These are phyloP conservation scores for Colletotrichum liaoningense DNA, from an alignment of 2,329 filamentous ascomycete species.

Conservation along the genomic window DNA sequence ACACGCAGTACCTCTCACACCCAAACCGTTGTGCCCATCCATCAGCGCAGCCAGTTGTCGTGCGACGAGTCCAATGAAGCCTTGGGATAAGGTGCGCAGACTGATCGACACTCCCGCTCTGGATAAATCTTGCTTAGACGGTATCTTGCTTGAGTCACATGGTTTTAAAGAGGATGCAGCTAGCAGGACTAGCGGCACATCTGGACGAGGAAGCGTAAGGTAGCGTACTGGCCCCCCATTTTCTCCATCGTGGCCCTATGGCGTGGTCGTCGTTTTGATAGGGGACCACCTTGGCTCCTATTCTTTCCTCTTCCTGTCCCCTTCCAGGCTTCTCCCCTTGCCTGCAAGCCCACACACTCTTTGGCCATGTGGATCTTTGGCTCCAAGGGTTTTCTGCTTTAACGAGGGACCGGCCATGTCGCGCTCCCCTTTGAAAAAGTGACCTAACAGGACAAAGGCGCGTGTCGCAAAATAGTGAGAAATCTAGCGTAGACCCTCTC, in stretches of 20 bases:
- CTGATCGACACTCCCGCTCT: constrained; percentile 28
- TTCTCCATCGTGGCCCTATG: constrained; percentile 34
- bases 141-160: constrained; percentile 31
- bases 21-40: background rate
- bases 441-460: constrained; percentile 27
- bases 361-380: constrained; percentile 21
- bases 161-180: constrained; percentile 35
- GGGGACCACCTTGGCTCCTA: constrained; percentile 29
- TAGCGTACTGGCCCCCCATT: constrained; percentile 11
- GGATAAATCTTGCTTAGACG: constrained; percentile 10
- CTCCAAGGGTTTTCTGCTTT: background rate
- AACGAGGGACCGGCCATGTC: constrained; percentile 1
- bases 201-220: background rate
- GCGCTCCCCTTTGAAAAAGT: constrained; percentile 2
- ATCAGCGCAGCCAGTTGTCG: background rate
- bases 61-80: constrained; percentile 16
- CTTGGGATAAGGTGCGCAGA: constrained; percentile 22
- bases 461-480: constrained; percentile 13
- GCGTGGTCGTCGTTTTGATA: constrained; percentile 25
- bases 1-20: background rate
- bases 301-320: background rate
- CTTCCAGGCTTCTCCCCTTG: background rate
- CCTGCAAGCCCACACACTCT: background rate
- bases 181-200: constrained; percentile 31
- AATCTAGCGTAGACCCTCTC: background rate